These are phyloP conservation scores for Talaromyces sp. DNA, from an alignment of 2,329 filamentous ascomycete species.

Conservation along the genomic window DNA sequence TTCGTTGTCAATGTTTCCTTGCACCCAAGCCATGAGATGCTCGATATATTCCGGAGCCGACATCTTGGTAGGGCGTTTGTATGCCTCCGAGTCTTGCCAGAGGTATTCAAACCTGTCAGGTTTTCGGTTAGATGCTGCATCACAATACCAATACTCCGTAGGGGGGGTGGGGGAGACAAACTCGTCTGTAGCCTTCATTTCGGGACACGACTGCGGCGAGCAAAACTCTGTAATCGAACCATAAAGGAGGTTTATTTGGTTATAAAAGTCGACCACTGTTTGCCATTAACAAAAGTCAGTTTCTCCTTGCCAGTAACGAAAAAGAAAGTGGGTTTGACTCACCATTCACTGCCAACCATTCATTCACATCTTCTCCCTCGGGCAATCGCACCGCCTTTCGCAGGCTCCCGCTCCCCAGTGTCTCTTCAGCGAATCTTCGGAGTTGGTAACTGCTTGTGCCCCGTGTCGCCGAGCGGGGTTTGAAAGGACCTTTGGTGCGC, in stretches of 20 bases:
- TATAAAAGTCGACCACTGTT: slow-evolving; percentile 99
- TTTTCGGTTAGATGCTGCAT: background rate
- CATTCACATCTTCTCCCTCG: slow-evolving; percentile 94
- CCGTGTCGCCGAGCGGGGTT: slow-evolving; percentile 76
- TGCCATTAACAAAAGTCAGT: background rate
- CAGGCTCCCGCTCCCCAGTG: slow-evolving; percentile 87
- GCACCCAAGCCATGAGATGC: slow-evolving; percentile 95
- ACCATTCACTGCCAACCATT: slow-evolving; percentile 98
- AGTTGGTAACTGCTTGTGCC: slow-evolving; percentile 89
- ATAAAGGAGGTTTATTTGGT: slow-evolving; percentile 98
- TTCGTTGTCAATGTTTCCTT: slow-evolving; percentile 92
- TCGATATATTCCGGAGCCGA: slow-evolving; percentile 95
- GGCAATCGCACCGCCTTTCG: slow-evolving; percentile 95
- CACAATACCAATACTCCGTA: too few species aligned
- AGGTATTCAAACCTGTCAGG: slow-evolving; percentile 82
- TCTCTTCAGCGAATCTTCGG: slow-evolving; percentile 96
- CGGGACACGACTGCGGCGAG: slow-evolving; percentile 91
- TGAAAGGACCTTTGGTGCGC: slow-evolving; percentile 84
- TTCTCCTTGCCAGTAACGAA: background rate
- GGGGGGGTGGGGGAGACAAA: slow-evolving; percentile 37
- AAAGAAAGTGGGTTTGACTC: slow-evolving; percentile 24
- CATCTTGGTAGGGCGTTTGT: slow-evolving; percentile 96
- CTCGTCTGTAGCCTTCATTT: slow-evolving; percentile 99
- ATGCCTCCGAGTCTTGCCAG: slow-evolving; percentile 94
- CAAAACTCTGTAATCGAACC: slow-evolving; percentile 99